Evolutionary conservation across 1,284 basidiomycete genomes (phyloP), one percentile per base, ranked within the genome.

Genomic region (Anthracocystis panici-leucophaei): DNA sequence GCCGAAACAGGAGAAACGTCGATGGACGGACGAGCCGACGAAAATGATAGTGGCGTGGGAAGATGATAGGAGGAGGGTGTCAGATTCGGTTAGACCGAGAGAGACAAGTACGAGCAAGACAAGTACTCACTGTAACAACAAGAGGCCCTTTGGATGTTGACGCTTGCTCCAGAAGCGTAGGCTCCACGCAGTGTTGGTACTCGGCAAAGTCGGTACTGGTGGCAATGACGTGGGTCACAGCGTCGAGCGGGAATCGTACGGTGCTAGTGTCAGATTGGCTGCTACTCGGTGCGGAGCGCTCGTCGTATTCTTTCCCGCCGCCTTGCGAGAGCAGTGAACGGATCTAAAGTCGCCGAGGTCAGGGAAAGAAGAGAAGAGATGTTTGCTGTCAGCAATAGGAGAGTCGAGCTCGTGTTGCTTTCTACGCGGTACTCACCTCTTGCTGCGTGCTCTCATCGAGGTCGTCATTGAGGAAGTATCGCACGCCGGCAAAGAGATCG

Each of bases 181-280:
- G 72, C 35, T 78, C 76, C 33, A 44, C 54, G 46, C 76, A 78
- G 12, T 60, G 46, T 27, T 54, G 40, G 53, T 79, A 79, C 14
- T 90, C 89, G 46, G 89, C 89, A 77, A 91, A 91, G 52, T 88
- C 86, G 49, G 87, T 79, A 14, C 90, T 87, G 79, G 89, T 87
- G 18, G 90, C 88, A 63, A 88, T 81, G 58, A 87, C 79, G 62
- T 87, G 86, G 4, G 86, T 86, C 46, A 86, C 82, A 56, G 60
- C 77, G 68, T 60, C 78, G 63, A 80, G 56, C 9, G 44, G 51
- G 31, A 77, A 77, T 42, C 71, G 65, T 14, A 50, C 18, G 6
- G 25, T 21, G n/a, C 38, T 23, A 6, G 5, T 16, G 20, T 31
- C 23, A 14, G 52, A 40, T 18, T 42, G 31, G 58, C 57, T 63